These are phyloP conservation scores for Vigna hirtella DNA, from an alignment of 306 rosid species.

Conservation along the genomic window DNA sequence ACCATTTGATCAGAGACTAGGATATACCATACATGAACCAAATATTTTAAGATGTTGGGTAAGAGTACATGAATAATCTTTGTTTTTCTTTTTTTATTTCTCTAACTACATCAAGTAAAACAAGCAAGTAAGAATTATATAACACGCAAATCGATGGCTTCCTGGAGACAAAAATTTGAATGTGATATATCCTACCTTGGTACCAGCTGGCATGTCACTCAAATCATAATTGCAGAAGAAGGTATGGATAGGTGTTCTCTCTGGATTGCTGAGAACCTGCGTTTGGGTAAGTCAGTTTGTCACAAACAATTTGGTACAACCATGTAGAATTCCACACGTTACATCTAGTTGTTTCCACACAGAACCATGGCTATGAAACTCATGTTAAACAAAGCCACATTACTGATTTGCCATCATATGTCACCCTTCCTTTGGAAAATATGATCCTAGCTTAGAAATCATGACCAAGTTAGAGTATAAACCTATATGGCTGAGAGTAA, in stretches of 20 bases:
- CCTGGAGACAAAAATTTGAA: constrained; percentile 33
- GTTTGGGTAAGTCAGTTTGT: constrained; percentile 38
- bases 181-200: constrained; percentile 64
- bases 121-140: not conserved
- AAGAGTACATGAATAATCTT: not conserved
- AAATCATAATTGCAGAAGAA: constrained; percentile 87
- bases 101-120: constrained; percentile 6
- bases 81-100: not conserved
- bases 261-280: constrained; percentile 97
- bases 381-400: constrained; percentile 24
- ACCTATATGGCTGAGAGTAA: not conserved
- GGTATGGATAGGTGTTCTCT: constrained; percentile 87
- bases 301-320: constrained; percentile 29
- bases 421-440: not conserved
- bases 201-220: constrained; percentile 92
- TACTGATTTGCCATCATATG: not conserved
- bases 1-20: not conserved
- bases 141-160: constrained; percentile 26
- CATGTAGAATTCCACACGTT: constrained; percentile 6
- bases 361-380: constrained; percentile 1
- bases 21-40: not conserved
- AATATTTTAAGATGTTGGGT: not conserved
- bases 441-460: constrained; percentile 1
- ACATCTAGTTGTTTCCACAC: constrained; percentile 17
- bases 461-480: not conserved